Conservation (phyloP, 371 early-diverging fungal genomes). For the Entomophthora muscae region DNA sequence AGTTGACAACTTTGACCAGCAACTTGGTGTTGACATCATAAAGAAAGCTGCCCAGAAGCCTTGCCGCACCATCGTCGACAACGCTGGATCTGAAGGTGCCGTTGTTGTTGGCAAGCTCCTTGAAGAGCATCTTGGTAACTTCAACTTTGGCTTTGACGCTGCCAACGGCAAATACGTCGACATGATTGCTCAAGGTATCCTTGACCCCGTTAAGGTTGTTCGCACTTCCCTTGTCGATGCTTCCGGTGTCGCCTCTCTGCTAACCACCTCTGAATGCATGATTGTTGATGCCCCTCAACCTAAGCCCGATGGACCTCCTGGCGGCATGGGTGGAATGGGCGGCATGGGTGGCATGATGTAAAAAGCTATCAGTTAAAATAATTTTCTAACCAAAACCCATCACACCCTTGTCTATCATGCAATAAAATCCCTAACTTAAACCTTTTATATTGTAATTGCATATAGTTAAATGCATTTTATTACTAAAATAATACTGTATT, state of each 20-base stretch:
- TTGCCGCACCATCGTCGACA: slow-evolving; percentile 81
- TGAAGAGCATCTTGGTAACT: slow-evolving; percentile 46
- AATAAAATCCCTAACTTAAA: not conserved
- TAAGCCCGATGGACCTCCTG: slow-evolving; percentile 19
- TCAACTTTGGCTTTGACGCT: slow-evolving; percentile 88
- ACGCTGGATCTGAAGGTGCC: slow-evolving; percentile 92
- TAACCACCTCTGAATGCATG: slow-evolving; percentile 93
- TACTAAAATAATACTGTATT: no score
- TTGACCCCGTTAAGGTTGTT: slow-evolving; percentile 96
- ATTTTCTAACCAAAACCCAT: not conserved
- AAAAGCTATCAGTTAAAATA: not conserved
- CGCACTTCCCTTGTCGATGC: slow-evolving; percentile 93
- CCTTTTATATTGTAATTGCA: no score
- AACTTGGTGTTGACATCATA: slow-evolving; percentile 88
- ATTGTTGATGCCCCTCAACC: slow-evolving; percentile 85
- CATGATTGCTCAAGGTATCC: slow-evolving; percentile 88
- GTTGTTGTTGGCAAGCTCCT: slow-evolving; percentile 89
- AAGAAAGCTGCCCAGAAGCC: slow-evolving; percentile 84
- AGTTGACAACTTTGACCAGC: slow-evolving; percentile 92
- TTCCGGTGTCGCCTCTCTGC: slow-evolving; percentile 82
- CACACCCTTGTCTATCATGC: not conserved
- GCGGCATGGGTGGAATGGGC: slow-evolving; percentile 44
- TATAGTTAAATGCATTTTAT: no score
- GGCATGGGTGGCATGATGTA: slow-evolving; percentile 35
- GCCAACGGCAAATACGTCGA: slow-evolving; percentile 77